Evolutionary conservation across 257 asterid genomes (phyloP), one percentile per base, ranked within the genome.

Genomic region (Jasminum sambac): DNA sequence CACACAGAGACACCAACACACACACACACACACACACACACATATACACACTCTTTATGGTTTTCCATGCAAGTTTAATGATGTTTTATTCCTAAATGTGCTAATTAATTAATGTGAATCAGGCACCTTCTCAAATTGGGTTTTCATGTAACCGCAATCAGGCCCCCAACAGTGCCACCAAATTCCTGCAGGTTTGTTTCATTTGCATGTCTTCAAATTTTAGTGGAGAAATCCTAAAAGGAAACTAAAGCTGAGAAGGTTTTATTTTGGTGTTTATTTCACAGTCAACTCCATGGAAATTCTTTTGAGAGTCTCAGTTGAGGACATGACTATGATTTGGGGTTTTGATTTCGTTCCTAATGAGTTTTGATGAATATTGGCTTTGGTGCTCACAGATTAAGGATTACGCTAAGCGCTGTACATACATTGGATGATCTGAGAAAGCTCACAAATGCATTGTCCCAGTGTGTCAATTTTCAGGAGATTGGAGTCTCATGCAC

Each of bases 111-210:
- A 23, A 83, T 11, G 24, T 81, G 76, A 67, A 77, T 55, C 92
- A 95, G 98, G 90, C 89, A 91, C 84, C 98, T 95, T 42, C 67
- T 95, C 68, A 72, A 77, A 63, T 77, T 83, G 41, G 99, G 99
- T 69, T 91, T 89, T 70, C 98, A 95, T 75, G 72, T 95, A 63
- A 83, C 87, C 66, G 96, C 98, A 67, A 94, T 94, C 73, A 86
- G 97, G 75, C 97, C 98, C 72, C 98, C 98, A 66, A 94, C 98
- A 8, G 98, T 94, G 70, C 88, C 99, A 23, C 86, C 95, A 38
- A 91, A 95, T 79, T 95, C 98, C 11, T 95, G 99, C 99, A 91
- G 99, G 99, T 94, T 77, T 48, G 84, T 79, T 11, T 11, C 64
- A 41, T 69, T 62, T 48, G 38, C 23, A 24, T 23, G 69, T 24